Conservation (phyloP, 768 basidiomycete genomes). For the Tulasnella sp. region DNA sequence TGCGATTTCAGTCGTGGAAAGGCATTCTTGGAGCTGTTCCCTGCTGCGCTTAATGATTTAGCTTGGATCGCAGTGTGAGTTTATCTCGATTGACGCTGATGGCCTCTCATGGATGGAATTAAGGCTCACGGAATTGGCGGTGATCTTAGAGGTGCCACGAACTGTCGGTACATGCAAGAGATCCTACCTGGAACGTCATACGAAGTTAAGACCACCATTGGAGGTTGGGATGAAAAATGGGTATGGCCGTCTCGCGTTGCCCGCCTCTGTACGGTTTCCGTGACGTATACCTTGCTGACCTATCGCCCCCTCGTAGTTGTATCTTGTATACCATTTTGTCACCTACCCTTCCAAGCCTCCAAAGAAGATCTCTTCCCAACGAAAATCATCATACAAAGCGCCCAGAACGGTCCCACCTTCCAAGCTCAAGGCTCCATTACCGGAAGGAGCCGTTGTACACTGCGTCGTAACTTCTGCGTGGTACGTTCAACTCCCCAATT, state of each 20-base stretch:
- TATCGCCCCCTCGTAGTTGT: conserved; percentile 35
- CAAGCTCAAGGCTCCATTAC: conserved; percentile 10
- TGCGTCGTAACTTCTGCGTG: conserved; percentile 16
- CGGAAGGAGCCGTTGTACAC: conserved; percentile 17
- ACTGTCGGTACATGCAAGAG: conserved; percentile 58
- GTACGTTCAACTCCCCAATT: background rate
- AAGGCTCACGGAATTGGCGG: conserved; percentile 17
- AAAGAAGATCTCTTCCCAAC: background rate
- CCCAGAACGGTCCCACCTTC: background rate
- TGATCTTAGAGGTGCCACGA: conserved; percentile 34
- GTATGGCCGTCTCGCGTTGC: conserved; percentile 26
- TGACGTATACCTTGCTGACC: too few relatives aligned
- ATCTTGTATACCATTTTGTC: conserved; percentile 51
- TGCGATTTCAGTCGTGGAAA: conserved; percentile 36
- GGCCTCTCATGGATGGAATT: background rate
- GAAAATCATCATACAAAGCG: background rate
- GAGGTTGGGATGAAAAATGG: conserved; percentile 70
- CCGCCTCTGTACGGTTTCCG: background rate
- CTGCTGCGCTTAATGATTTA: conserved; percentile 44
- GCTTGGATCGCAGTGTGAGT: conserved; percentile 48
- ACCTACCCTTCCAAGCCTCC: conserved; percentile 32
- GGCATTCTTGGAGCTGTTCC: conserved; percentile 39
- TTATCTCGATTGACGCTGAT: too few relatives aligned
- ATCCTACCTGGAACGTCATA: conserved; percentile 51
- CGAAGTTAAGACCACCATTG: conserved; percentile 47